Evolutionary conservation across 208 protist genomes (phyloP).

Genomic region (Trypanosoma scelopori): DNA sequence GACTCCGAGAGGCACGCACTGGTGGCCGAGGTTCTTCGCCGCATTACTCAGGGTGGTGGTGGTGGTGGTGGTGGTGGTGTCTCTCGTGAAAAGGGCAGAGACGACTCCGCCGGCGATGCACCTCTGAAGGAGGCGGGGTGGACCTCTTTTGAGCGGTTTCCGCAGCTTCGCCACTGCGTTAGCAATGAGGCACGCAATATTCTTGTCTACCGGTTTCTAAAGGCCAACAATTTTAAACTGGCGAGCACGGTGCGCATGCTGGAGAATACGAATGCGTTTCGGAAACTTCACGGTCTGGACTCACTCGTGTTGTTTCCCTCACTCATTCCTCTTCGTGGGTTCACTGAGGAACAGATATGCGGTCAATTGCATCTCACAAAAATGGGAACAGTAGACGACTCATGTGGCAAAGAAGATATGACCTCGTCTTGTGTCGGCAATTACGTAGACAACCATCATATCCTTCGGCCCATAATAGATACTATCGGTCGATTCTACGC

Average conservation of each 20-base stretch:
- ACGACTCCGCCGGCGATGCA: neutral
- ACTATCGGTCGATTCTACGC: slow-evolving; percentile 39
- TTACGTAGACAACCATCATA: slow-evolving; percentile 50
- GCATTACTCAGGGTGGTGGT: neutral
- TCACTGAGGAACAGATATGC: slow-evolving; percentile 49
- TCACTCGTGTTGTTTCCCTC: slow-evolving; percentile 53
- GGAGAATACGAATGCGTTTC: slow-evolving; percentile 33
- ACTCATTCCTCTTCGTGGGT: slow-evolving; percentile 57
- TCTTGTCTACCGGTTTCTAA: slow-evolving; percentile 46
- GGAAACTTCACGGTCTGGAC: slow-evolving; percentile 51
- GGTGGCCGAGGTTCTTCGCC: slow-evolving; percentile 2
- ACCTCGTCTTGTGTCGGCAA: slow-evolving; percentile 14
- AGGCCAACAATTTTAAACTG: slow-evolving; percentile 33
- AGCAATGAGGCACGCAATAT: slow-evolving; percentile 29
- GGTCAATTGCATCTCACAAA: slow-evolving; percentile 33
- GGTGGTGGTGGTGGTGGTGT: neutral
- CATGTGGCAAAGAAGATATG: neutral
- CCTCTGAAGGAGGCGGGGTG: neutral
- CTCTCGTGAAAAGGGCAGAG: neutral
- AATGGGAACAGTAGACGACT: neutral
- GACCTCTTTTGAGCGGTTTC: neutral
- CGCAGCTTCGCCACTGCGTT: slow-evolving; percentile 33
- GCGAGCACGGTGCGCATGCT: slow-evolving; percentile 34
- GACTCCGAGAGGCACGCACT: neutral
- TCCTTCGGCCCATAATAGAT: slow-evolving; percentile 56